Base-by-base conservation (phyloP, 345 rosid species). In the Salix udensis region DNA sequence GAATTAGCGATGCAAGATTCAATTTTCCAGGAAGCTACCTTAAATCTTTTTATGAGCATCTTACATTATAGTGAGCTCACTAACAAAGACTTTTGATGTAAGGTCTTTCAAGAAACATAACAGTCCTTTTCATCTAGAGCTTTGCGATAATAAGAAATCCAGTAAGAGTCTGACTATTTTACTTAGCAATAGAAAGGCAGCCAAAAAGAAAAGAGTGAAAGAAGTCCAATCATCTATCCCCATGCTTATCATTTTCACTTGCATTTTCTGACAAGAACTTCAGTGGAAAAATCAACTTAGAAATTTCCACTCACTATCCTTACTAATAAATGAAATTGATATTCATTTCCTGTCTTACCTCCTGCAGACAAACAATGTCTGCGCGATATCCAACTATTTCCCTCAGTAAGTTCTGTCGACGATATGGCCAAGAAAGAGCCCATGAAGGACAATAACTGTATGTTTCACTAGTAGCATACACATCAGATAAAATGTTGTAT, bases 351-450 rank as follows among this genome's bases (percentile, higher is more conserved):
- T 62, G 50, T 31, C 65, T 79, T 86, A 95, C 98, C 96, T 95
- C 98, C 76, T 95, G 98, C 55, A 95, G 96, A 78, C 99, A 96
- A 77, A 96, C 96, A 79, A 96, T 87, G 86, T 96, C 98, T 15
- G 98, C 99, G 72, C 91, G 88, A 64, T 96, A 96, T 68, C 93
- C 95, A 72, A 96, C 92, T 71, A 96, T 91, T 81, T 96, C 99
- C 79, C 97, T 85, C 40, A 96, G 82, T 76, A 96, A 80, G 86
- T 96, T 96, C 80, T 96, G 99, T 68, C 94, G 86, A 71, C 99
- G 96, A 77, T 96, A 96, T 40, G 94, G 88, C 99, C 99, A 96
- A 12, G 99, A 87, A 77, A 96, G 97, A 76, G 99, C 97, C 98
- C 99, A 96, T 24, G 98, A 83, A 72, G 99, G 99, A 76, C 99